These are phyloP conservation scores for Aquilaria malaccensis DNA, from an alignment of 345 rosid genomes.

Conservation along the genomic window DNA sequence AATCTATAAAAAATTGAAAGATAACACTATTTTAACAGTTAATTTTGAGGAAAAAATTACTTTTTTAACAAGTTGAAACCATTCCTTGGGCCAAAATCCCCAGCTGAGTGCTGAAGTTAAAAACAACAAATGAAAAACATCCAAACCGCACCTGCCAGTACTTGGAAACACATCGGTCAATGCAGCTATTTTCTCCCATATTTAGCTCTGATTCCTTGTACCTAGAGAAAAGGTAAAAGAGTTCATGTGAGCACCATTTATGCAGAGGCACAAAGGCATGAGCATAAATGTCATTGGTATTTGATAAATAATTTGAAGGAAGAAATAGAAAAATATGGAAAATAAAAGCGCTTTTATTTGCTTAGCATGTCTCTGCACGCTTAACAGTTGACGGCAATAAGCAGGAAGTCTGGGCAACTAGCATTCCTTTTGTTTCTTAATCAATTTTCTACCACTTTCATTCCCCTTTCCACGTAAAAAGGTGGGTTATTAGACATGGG, in stretches of 20 bases:
- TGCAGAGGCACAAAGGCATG: not conserved
- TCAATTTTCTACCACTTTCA: no score
- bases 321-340: no score
- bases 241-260: not conserved
- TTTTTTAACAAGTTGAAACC: not conserved
- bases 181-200: constrained; percentile 99
- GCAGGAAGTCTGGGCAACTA: not conserved
- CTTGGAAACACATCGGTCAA: constrained; percentile 93
- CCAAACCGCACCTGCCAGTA: constrained; percentile 64
- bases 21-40: not conserved
- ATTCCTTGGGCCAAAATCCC: not conserved
- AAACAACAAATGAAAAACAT: constrained; percentile 2
- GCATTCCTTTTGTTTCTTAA: not conserved
- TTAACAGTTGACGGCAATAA: not conserved
- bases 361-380: not conserved
- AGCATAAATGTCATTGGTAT: no score
- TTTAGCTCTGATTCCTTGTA: constrained; percentile 91
- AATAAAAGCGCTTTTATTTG: no score
- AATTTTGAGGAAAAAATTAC: not conserved
- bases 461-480: no score
- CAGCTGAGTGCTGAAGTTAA: not conserved
- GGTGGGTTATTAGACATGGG: no score
- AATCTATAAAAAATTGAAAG: no score
- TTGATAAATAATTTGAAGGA: no score
- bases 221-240: constrained; percentile 29